Conservation (phyloP, 2,329 filamentous ascomycete species). For the Cladophialophora carrionii region DNA sequence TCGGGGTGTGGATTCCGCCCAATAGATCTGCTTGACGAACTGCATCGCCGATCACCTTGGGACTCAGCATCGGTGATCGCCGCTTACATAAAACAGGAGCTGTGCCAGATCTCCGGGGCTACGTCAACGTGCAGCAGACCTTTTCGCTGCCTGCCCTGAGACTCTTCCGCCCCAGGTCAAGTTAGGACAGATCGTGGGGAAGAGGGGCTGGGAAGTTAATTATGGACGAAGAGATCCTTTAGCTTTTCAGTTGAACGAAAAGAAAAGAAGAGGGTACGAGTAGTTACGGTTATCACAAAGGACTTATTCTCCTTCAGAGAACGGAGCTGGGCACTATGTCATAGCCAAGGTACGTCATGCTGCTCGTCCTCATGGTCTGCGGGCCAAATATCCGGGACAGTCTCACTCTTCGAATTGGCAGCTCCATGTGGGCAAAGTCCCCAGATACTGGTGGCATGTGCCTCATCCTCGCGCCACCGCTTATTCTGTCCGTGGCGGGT, state of each 20-base stretch:
- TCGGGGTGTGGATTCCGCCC: background rate
- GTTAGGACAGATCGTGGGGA: no score
- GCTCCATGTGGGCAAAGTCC: background rate
- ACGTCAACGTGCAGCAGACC: conserved; percentile 4
- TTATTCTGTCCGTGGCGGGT: no score
- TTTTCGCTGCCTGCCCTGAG: background rate
- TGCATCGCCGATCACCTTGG: conserved; percentile 1
- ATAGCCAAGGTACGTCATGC: background rate
- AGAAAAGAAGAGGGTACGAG: background rate
- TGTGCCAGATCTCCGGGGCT: background rate
- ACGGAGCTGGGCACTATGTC: background rate
- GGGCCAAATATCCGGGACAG: background rate
- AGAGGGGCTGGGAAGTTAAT: background rate
- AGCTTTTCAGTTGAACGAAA: background rate
- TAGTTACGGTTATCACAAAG: no score
- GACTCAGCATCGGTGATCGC: background rate
- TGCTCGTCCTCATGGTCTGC: background rate
- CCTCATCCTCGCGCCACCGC: no score
- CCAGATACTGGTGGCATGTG: background rate
- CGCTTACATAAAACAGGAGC: background rate
- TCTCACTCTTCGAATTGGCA: background rate
- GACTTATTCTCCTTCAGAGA: background rate
- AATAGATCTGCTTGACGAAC: background rate
- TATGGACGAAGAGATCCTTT: background rate
- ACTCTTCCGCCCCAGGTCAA: background rate